These are phyloP conservation scores for Starmerella sp. DNA, from an alignment of 805 yeast genomes.

Conservation along the genomic window DNA sequence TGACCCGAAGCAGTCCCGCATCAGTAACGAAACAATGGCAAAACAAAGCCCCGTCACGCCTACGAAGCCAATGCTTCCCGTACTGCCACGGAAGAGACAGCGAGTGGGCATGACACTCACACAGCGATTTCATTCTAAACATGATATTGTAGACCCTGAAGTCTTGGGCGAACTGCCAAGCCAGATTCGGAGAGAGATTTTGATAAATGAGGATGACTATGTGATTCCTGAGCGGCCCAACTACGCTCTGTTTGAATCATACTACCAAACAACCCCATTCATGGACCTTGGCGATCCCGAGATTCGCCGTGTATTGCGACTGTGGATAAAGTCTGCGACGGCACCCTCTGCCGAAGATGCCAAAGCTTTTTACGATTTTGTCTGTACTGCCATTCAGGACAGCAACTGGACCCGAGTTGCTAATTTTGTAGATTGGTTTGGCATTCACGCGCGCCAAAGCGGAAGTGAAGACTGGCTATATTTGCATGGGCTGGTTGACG, in stretches of 20 bases:
- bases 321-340: conserved; percentile 8
- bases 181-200: conserved; percentile 52
- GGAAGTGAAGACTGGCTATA: conserved; percentile 2
- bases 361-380: conserved; percentile 5
- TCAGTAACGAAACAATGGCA: neutral
- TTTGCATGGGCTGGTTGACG: neutral
- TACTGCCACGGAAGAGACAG: conserved; percentile 16
- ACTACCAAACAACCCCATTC: conserved; percentile 1
- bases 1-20: neutral
- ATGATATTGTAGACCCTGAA: conserved; percentile 42
- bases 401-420: conserved; percentile 9
- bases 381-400: conserved; percentile 3
- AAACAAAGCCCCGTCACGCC: conserved; percentile 1
- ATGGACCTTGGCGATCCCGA: conserved; percentile 2
- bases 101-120: conserved; percentile 17
- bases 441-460: neutral
- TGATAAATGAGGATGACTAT: conserved; percentile 18
- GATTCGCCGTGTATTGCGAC: neutral
- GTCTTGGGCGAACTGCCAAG: conserved; percentile 56
- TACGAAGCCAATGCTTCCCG: conserved; percentile 3
- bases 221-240: neutral
- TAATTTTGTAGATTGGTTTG: conserved; percentile 9
- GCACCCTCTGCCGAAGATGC: conserved; percentile 13
- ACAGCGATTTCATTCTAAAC: conserved; percentile 21
- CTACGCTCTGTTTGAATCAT: neutral